Evolutionary conservation across 768 basidiomycete species (phyloP), one percentile per base, ranked within the genome.

Genomic region (Hypholoma sublateritium): DNA sequence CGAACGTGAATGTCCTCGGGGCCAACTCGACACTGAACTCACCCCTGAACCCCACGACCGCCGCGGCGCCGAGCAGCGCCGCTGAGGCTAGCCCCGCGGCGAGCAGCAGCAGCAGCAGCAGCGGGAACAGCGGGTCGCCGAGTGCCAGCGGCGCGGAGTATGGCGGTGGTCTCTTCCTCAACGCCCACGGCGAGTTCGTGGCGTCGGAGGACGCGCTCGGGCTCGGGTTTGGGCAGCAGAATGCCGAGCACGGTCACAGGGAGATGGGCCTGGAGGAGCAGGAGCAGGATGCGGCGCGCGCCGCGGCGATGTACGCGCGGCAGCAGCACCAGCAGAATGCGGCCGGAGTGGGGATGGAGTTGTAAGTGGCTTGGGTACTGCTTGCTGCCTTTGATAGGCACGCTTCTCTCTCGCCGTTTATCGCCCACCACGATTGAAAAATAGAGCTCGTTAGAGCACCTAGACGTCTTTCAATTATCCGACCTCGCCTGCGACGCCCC

Each of bases 301-400:
- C 55, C 5, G 55, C 55, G 19, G 41, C 47, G 55, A 46, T 43
- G 19, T 56, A 56, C 42, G 57, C 51, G 17, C 21, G 51, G 53
- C 67, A 67, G 54, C 65, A 65, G 56, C 54, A 56, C 21, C 62
- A 50, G 54, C 54, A 16, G 39, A 17, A 17, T 13, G 39, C 12
- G 21, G 54, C 45, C 8, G 54, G 35, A 7, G 24, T 25, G 51
- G 51, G 42, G 24, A 46, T 47, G 46, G 54, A 55, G 22, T 37
- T 55, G 54, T 53, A 48, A 34, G 22, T 22, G 19, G 32, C 28
- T 35, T 34, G 7, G 25, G 34, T 14, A 8, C 7, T 21, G 12
- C 14, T 46, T 25, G 5, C 28, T 6, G 28, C 28, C 9, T 25
- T 34, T 44, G 24, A 17, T 5, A 32, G 14, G 19, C 41, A 12